Evolutionary conservation across 2,329 filamentous ascomycete genomes (phyloP).

Genomic region (Hymenoscyphus scutula): DNA sequence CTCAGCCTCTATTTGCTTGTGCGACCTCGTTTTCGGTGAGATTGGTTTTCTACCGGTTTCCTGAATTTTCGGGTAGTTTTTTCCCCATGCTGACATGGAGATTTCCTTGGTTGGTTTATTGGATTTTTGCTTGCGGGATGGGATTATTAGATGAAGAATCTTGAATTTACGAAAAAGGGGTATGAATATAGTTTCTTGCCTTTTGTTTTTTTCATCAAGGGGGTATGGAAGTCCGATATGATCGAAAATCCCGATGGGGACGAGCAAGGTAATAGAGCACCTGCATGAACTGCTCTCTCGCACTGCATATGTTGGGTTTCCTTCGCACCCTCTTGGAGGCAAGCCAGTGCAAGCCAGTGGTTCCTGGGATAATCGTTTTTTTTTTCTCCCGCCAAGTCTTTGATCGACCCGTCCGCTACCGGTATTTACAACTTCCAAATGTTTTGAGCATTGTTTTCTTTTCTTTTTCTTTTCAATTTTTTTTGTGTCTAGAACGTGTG

Average conservation of each 20-base stretch:
- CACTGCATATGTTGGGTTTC: conserved; percentile 1
- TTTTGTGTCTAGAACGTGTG: neutral
- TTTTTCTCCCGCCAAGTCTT: neutral
- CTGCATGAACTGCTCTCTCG: neutral
- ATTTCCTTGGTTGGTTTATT: neutral
- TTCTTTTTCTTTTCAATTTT: neutral
- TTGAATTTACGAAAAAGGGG: no score
- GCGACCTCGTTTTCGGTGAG: neutral
- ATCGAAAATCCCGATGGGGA: neutral
- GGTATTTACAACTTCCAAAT: neutral
- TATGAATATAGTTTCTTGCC: no score
- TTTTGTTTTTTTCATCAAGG: no score
- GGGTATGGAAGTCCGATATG: neutral
- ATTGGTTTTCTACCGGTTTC: conserved; percentile 1
- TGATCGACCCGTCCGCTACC: conserved; percentile 1
- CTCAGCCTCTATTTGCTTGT: no score
- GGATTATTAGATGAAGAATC: no score
- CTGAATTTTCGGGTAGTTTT: neutral
- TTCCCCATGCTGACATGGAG: neutral
- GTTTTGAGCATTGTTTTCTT: neutral
- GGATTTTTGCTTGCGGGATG: neutral
- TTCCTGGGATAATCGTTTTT: neutral
- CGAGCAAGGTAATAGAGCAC: neutral
- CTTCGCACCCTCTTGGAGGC: neutral
- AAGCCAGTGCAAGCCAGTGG: neutral